Conservation (phyloP, 768 basidiomycete genomes). For the Hypholoma fasciculare region DNA sequence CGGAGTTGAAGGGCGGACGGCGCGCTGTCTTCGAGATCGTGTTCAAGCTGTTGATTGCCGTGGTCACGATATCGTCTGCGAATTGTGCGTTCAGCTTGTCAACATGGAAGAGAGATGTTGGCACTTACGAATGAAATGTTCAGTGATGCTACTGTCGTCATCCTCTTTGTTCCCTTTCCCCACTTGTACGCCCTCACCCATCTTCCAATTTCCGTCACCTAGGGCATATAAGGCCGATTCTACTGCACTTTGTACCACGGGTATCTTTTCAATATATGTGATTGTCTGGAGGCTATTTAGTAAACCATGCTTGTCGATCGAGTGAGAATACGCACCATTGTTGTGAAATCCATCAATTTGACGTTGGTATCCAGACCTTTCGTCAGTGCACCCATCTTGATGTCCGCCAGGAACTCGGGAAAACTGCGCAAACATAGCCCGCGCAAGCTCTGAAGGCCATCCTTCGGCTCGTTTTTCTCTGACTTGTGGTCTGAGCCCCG, state of each 20-base stretch:
- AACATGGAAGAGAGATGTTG: not conserved
- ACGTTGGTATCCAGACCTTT: slow-evolving; percentile 63
- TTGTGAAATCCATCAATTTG: slow-evolving; percentile 60
- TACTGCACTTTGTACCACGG: slow-evolving; percentile 69
- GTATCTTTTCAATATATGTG: slow-evolving; percentile 67
- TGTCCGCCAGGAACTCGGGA: slow-evolving; percentile 79
- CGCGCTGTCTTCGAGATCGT: slow-evolving; percentile 59
- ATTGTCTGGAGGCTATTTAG: slow-evolving; percentile 45
- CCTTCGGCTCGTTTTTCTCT: slow-evolving; percentile 69
- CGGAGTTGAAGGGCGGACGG: slow-evolving; percentile 67
- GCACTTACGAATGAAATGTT: slow-evolving; percentile 75
- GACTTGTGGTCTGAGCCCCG: slow-evolving; percentile 44
- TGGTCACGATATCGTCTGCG: slow-evolving; percentile 74
- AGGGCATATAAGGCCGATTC: slow-evolving; percentile 65
- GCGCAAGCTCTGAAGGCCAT: slow-evolving; percentile 63
- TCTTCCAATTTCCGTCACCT: slow-evolving; percentile 90
- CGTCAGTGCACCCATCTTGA: slow-evolving; percentile 62
- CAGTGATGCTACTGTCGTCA: slow-evolving; percentile 61
- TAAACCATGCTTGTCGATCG: slow-evolving; percentile 1
- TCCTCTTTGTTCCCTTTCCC: slow-evolving; percentile 42
- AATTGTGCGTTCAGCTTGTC: not conserved
- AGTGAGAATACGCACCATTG: slow-evolving; percentile 41
- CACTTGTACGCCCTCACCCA: slow-evolving; percentile 80
- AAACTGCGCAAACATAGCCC: slow-evolving; percentile 78
- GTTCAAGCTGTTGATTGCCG: slow-evolving; percentile 58